These are phyloP conservation scores for Blepharisma undulans DNA, from an alignment of 169 alveolate genomes.

Conservation along the genomic window DNA sequence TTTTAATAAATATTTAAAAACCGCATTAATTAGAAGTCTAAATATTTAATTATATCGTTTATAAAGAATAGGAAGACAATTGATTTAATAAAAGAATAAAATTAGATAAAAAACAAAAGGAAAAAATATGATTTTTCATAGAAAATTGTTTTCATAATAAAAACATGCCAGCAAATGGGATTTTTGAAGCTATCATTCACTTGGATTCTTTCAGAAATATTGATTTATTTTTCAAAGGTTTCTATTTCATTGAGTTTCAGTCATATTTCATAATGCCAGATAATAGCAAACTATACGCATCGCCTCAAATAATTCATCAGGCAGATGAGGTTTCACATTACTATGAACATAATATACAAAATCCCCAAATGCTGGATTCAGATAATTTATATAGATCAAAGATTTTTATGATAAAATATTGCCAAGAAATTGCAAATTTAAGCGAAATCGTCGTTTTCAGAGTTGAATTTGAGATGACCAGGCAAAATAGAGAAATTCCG, in stretches of 20 bases:
- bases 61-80: background rate
- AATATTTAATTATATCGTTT: too few relatives aligned
- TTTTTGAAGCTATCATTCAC: conserved; percentile 57
- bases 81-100: background rate
- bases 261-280: conserved; percentile 17
- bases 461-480: conserved; percentile 65
- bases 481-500: background rate
- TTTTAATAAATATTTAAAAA: too few relatives aligned
- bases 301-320: background rate
- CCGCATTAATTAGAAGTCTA: too few relatives aligned
- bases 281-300: background rate
- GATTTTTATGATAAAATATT: conserved; percentile 78
- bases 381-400: conserved; percentile 15
- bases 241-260: conserved; percentile 48
- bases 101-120: too few relatives aligned
- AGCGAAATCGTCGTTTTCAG: conserved; percentile 83
- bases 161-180: conserved; percentile 54
- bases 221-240: conserved; percentile 68
- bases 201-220: conserved; percentile 67
- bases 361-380: background rate
- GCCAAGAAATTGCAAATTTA: conserved; percentile 86
- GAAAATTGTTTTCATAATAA: background rate
- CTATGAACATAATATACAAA: background rate
- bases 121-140: background rate
- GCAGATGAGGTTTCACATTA: background rate